Base-by-base conservation (phyloP, 257 asterid genomes). In the Fraxinus excelsior region DNA sequence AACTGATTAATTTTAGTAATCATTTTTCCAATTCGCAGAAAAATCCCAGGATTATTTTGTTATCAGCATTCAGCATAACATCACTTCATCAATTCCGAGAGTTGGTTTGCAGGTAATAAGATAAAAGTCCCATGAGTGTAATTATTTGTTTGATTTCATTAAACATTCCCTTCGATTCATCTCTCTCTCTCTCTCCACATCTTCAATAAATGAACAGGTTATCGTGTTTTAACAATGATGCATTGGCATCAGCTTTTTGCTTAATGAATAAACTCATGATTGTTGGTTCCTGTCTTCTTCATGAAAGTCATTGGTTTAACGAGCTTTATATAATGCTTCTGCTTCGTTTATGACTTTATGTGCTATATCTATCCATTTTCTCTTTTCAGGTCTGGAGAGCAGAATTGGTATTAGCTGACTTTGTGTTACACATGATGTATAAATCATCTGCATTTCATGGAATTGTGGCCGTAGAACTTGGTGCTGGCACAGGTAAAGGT, bases 41-140 rank as follows among this genome's bases (percentile, higher is more conserved):
- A 80, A 78, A 74, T 70, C 74, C 16, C 88, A 73, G 79, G 83
- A 87, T 84, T 77, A 85, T 80, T 85, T 89, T 83, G 88, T 84
- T 71, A 79, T 93, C 75, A 79, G 81, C 80, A 78, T 95, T 83
- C 91, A 89, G 81, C 99, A 95, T 72, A 88, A 85, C 78, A 90
- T 95, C 88, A 93, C 97, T 51, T 95, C 99, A 77, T 91, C 99
- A 51, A 87, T 95, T 79, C 97, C 95, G 74, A 90, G 83, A 70
- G 98, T 95, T 69, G 98, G 99, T 77, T 90, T 95, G 85, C 99
- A 95, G 98, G 99, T 95, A 81, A 37, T 71, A 32, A 74, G 21
- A 56, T 40, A 31, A 29, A 75, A 64, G 11, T 32, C 14, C 37
- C 5, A 51, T 77, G 26, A 51, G 34, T 37, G 42, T 32, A 34